Evolutionary conservation across 2,329 filamentous ascomycete genomes (phyloP).

Genomic region (Escovopsis sp.): DNA sequence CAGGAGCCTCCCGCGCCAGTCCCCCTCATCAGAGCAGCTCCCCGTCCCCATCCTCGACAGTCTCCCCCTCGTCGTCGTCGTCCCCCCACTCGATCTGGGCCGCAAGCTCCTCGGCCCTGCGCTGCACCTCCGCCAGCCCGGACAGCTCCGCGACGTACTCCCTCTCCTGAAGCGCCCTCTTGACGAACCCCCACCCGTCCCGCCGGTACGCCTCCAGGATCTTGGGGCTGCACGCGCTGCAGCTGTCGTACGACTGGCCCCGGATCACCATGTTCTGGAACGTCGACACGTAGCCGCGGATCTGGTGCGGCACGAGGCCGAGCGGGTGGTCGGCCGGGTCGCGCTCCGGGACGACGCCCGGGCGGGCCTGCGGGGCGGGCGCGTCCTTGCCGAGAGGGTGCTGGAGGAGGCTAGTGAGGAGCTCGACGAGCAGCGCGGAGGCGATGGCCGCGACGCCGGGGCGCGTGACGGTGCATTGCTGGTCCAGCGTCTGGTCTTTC

Average conservation of each 20-base stretch:
- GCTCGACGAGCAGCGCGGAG: conserved; percentile 78
- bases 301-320: conserved; percentile 63
- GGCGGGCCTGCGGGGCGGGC: conserved; percentile 35
- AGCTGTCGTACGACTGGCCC: conserved; percentile 64
- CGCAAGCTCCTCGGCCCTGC: conserved; percentile 36
- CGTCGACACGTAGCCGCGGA: conserved; percentile 60
- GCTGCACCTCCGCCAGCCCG: conserved; percentile 58
- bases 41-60: conserved; percentile 37
- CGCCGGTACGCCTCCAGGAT: conserved; percentile 53
- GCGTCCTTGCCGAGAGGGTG: conserved; percentile 59
- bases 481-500: conserved; percentile 88
- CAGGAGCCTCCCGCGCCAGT: too few species aligned
- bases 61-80: conserved; percentile 32
- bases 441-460: conserved; percentile 87
- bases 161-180: conserved; percentile 56
- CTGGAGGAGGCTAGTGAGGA: conserved; percentile 76
- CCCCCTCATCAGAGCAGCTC: conserved; percentile 27
- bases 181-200: conserved; percentile 64
- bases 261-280: conserved; percentile 62
- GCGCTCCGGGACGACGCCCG: conserved; percentile 31
- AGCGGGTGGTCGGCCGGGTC: conserved; percentile 46
- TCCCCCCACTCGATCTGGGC: conserved; percentile 47
- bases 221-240: conserved; percentile 62
- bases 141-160: conserved; percentile 68
- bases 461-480: conserved; percentile 94